Evolutionary conservation across 2,329 filamentous ascomycete genomes (phyloP).

Genomic region (Endothia cerciana): DNA sequence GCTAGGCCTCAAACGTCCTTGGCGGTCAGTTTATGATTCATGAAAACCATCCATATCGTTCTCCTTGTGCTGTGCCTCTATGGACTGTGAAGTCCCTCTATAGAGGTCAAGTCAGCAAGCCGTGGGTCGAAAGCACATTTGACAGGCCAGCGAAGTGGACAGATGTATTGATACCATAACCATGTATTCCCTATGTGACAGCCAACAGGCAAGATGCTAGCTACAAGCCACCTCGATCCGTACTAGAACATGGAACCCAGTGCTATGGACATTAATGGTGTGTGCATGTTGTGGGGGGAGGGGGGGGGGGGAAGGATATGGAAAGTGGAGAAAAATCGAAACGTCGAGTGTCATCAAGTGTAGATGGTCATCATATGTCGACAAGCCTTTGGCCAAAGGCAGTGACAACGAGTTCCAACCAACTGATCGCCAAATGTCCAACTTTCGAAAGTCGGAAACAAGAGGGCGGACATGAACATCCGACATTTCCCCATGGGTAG

Average conservation of each 20-base stretch:
- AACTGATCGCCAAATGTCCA: background rate
- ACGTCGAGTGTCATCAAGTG: background rate
- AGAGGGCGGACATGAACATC: background rate
- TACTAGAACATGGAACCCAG: slow-evolving; percentile 11
- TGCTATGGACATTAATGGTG: slow-evolving; percentile 12
- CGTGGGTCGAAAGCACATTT: background rate
- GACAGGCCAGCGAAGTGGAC: background rate
- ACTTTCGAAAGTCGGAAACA: background rate
- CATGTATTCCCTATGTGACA: slow-evolving; percentile 21
- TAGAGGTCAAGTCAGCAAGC: background rate
- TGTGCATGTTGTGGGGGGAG: slow-evolving; percentile 11
- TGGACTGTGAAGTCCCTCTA: background rate
- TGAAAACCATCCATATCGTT: background rate
- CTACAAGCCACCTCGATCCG: slow-evolving; percentile 23
- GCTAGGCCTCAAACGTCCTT: background rate
- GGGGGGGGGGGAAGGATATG: background rate
- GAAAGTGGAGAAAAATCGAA: background rate
- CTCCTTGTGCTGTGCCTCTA: background rate
- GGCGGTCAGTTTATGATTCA: background rate
- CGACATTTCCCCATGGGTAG: background rate
- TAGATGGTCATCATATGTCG: background rate
- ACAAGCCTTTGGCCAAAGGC: background rate
- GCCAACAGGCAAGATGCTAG: slow-evolving; percentile 24
- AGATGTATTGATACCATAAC: background rate
- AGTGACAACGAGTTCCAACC: background rate